Percentiles rank a stretch among this genome's conserved stretches.
Conservation (phyloP, 2,329 filamentous ascomycete species). For the Fusarium nanum region DNA sequence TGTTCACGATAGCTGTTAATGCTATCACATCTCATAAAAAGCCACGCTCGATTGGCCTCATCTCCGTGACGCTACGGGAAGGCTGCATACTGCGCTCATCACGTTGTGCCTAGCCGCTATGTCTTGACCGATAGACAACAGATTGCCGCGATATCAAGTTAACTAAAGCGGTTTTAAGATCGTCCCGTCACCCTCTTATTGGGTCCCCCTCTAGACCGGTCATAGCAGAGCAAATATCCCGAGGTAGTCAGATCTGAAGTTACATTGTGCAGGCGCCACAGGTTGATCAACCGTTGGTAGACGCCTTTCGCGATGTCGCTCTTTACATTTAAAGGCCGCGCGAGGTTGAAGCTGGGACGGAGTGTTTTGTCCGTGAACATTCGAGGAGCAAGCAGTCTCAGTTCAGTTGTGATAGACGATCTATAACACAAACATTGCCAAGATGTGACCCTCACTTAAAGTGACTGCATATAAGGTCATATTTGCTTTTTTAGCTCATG, state of each 20-base stretch:
- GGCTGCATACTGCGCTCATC: conserved; percentile 22
- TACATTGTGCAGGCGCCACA: conserved; percentile 12
- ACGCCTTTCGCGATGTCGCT: not conserved
- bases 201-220: not conserved
- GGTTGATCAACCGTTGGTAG: conserved; percentile 5
- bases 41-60: conserved; percentile 12
- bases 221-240: conserved; percentile 9
- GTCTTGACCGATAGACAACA: not conserved
- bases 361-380: not conserved
- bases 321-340: not conserved
- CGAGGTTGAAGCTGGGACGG: not conserved
- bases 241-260: conserved; percentile 24
- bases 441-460: not conserved
- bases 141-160: conserved; percentile 19
- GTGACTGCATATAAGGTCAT: conserved; percentile 3
- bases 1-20: not conserved
- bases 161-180: not conserved
- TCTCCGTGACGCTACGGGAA: conserved; percentile 31
- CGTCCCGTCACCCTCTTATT: conserved; percentile 10
- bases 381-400: not conserved
- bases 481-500: conserved; percentile 9
- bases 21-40: conserved; percentile 44
- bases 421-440: not conserved
- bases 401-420: not conserved
- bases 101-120: conserved; percentile 1